These are phyloP conservation scores for Irpex sp. DNA, from an alignment of 1,284 basidiomycete species.

Conservation along the genomic window DNA sequence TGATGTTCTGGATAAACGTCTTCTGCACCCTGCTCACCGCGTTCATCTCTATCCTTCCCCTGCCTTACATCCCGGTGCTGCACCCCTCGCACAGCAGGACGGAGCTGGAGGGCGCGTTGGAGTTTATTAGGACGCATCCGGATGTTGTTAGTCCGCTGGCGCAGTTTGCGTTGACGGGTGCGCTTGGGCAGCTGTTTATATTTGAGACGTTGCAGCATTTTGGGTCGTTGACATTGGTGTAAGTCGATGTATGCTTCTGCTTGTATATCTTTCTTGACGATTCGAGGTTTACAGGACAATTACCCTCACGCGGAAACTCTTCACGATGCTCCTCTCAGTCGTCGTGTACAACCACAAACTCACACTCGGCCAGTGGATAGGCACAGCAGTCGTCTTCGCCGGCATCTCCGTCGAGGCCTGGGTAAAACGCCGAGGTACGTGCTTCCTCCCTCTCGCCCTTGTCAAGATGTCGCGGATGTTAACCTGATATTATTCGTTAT, in stretches of 20 bases:
- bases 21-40: conserved; percentile 74
- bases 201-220: conserved; percentile 98
- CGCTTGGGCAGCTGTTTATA: conserved; percentile 95
- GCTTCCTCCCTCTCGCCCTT: neutral
- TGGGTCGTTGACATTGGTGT: conserved; percentile 92
- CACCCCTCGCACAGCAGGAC: conserved; percentile 57
- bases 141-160: conserved; percentile 73
- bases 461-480: neutral
- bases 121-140: conserved; percentile 81
- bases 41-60: conserved; percentile 63
- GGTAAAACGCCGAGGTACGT: conserved; percentile 77
- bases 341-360: conserved; percentile 89
- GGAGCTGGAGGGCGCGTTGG: conserved; percentile 68
- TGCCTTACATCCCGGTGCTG: conserved; percentile 74
- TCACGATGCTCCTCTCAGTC: conserved; percentile 97
- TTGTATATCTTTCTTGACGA: neutral
- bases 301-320: conserved; percentile 96
- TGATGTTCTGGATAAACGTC: conserved; percentile 98
- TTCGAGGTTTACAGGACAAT: conserved; percentile 59
- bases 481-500: neutral
- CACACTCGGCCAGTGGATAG: conserved; percentile 85
- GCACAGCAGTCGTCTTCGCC: conserved; percentile 83
- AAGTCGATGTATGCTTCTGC: conserved; percentile 29
- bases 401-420: conserved; percentile 93
- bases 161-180: conserved; percentile 89